Base-by-base conservation (phyloP, 208 protist genomes). In the Acanthamoeba castellanii region DNA sequence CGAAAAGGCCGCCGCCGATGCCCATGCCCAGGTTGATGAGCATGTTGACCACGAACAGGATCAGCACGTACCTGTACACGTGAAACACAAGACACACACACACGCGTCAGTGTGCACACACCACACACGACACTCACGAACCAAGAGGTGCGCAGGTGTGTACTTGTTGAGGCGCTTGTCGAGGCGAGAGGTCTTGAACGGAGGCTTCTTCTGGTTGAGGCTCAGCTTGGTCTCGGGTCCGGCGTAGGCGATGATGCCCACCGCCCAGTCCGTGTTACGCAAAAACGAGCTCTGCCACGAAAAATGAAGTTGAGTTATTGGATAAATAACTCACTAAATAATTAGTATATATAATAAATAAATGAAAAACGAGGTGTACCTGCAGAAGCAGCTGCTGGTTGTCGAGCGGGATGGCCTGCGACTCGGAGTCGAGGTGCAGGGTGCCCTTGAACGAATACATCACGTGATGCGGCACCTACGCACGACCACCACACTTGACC, bases 241-340 rank as follows among this genome's bases (percentile, higher is more conserved):
- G 76, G 96, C 95, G 84, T 96, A 98, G 16, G 97, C 95, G 25
- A 96, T 94, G 20, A 98, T 37, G 22, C 96, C 97, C 70, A 95
- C 97, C 16, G 96, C 72, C 47, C 64, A 97, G 22, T 61, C 64
- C 7, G 96, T 97, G 81, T 98, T 98, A 18, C 96, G 74, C n/a
- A 98, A 47, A 30, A 66, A 37, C 20, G 70, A 94, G n/a, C 96
- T 68, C 72, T 96, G 90, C 55, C 2, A 3, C n/a, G 13, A 57
- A 37, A 89, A 37, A 32, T n/a, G n/a, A n/a, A n/a, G n/a, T n/a
- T n/a, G n/a, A 42, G 37, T 42, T 42, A 3, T 42, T 42, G 1
- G 8, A 55, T 55, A 55, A 55, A 55, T 55, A 55, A 18, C 6
- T 1, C 7, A 6, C 50, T 55, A 66, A 66, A 30, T 61, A 7